Evolutionary conservation across 2,329 filamentous ascomycete species (phyloP).

Genomic region (Lasiodiplodia gonubiensis): DNA sequence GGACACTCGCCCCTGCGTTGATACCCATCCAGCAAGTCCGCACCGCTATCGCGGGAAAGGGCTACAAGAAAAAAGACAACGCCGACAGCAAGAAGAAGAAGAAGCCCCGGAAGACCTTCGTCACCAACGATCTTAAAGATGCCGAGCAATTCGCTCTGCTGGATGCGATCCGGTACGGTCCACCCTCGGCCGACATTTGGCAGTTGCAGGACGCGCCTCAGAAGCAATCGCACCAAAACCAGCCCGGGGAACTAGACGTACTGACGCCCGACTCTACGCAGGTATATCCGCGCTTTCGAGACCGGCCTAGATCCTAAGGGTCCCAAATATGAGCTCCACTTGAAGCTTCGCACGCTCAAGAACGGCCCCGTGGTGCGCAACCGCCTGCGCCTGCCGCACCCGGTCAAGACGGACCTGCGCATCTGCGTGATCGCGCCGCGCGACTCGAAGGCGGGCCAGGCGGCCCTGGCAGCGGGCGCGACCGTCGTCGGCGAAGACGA

Average conservation of each 20-base stretch:
- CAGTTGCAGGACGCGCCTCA: neutral
- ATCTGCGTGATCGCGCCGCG: conserved; percentile 93
- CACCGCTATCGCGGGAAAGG: conserved; percentile 43
- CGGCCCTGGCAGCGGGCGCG: conserved; percentile 79
- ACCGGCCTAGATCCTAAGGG: conserved; percentile 76
- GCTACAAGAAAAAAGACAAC: conserved; percentile 50
- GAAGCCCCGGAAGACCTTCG: conserved; percentile 71
- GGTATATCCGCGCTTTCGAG: conserved; percentile 90
- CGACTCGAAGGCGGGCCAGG: conserved; percentile 72
- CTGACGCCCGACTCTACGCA: conserved; percentile 45
- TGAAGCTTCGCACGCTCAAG: conserved; percentile 82
- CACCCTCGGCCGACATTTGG: conserved; percentile 4
- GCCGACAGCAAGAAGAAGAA: conserved; percentile 58
- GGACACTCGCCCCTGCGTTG: neutral
- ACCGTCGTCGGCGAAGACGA: conserved; percentile 83
- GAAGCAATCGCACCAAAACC: neutral
- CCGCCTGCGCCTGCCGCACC: conserved; percentile 84
- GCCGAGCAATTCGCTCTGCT: conserved; percentile 79
- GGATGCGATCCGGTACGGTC: conserved; percentile 84
- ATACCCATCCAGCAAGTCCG: conserved; percentile 47
- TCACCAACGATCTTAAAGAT: conserved; percentile 66
- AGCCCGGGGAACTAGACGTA: neutral
- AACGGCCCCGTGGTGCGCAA: conserved; percentile 87
- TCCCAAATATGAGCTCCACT: conserved; percentile 85
- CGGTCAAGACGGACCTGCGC: conserved; percentile 84